A percentile compares a stretch with the other conserved stretches of the same genome.
Conservation (phyloP, 495 filamentous ascomycete genomes). For the Physcia stellaris region DNA sequence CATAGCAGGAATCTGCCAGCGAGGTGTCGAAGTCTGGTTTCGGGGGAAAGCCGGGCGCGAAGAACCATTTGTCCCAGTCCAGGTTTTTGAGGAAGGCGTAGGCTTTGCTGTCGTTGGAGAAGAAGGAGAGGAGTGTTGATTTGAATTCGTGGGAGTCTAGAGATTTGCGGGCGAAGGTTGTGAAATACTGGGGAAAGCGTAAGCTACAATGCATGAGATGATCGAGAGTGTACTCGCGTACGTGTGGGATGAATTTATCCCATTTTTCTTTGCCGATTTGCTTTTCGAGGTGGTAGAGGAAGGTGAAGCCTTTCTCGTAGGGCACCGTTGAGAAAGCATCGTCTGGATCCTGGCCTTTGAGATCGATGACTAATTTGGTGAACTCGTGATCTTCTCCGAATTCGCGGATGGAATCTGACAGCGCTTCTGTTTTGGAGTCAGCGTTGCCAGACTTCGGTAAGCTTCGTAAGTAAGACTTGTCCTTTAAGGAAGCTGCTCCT, state of each 20-base stretch:
- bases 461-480: too few relatives aligned
- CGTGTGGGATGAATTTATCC: conserved; percentile 84
- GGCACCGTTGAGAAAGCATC: conserved; percentile 87
- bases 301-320: conserved; percentile 59
- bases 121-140: conserved; percentile 73
- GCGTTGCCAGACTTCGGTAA: conserved; percentile 7
- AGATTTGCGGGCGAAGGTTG: conserved; percentile 62
- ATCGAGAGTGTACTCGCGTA: conserved; percentile 19
- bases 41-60: conserved; percentile 68
- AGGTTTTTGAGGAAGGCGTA: conserved; percentile 52
- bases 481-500: too few relatives aligned
- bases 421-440: conserved; percentile 30
- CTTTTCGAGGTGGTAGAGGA: conserved; percentile 73
- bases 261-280: conserved; percentile 76
- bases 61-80: conserved; percentile 85
- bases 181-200: conserved; percentile 52
- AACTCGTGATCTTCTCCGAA: conserved; percentile 79
- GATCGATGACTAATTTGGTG: conserved; percentile 74
- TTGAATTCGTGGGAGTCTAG: conserved; percentile 91
- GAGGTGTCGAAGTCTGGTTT: conserved; percentile 86
- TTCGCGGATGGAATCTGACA: conserved; percentile 57
- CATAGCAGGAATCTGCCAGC: conserved; percentile 73
- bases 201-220: conserved; percentile 3
- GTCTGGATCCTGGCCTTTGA: conserved; percentile 86
- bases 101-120: conserved; percentile 49